These are phyloP conservation scores for Patellifolia procumbens DNA, from an alignment of 179 eudicot genomes.

Conservation along the genomic window DNA sequence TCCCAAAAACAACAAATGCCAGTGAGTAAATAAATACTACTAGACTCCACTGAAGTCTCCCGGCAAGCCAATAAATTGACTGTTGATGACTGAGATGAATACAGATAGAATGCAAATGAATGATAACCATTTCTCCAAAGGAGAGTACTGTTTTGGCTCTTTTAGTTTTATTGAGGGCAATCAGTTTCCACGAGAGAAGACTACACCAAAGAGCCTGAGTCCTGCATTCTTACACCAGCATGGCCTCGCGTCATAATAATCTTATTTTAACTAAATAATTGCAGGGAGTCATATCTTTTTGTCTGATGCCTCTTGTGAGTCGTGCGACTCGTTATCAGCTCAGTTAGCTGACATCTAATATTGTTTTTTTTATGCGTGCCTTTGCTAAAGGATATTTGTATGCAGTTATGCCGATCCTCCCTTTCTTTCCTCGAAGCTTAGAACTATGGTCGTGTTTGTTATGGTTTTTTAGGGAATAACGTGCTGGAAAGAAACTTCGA, in stretches of 20 bases:
- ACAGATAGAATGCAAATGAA: conserved; percentile 12
- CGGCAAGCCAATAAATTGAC: conserved; percentile 28
- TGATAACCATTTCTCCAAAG: conserved; percentile 9
- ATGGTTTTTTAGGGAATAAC: not conserved
- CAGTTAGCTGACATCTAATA: not conserved
- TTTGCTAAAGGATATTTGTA: not conserved
- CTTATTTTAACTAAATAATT: not conserved
- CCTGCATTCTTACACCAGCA: conserved; percentile 23
- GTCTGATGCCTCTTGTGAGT: not conserved
- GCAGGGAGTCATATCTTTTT: not conserved
- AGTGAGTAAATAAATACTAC: conserved; percentile 10
- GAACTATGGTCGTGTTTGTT: not conserved
- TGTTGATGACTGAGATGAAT: conserved; percentile 5
- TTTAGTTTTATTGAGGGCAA: conserved; percentile 20
- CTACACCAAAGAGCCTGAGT: conserved; percentile 15
- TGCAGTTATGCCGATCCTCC: not conserved
- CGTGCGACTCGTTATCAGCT: not conserved
- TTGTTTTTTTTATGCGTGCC: not conserved
- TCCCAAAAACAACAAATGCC: conserved; percentile 4
- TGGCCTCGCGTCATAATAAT: too few species aligned
- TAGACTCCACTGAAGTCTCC: conserved; percentile 13
- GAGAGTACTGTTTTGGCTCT: conserved; percentile 27
- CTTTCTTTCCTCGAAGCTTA: too few species aligned
- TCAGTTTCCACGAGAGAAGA: conserved; percentile 20
- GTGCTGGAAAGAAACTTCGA: not conserved